Conservation (phyloP, 306 rosid genomes). For the Quercus agrifolia region DNA sequence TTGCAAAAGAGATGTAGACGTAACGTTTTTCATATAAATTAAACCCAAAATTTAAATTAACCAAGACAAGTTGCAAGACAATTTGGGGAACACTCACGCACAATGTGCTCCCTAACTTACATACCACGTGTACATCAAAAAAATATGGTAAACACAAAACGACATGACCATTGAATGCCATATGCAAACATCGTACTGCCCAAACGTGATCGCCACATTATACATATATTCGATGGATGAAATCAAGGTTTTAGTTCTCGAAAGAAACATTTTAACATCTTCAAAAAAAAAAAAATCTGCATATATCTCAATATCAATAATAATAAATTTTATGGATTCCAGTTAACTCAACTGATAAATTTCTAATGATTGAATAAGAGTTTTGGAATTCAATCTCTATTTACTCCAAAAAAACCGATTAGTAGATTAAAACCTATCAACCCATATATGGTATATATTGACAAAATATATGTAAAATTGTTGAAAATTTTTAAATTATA, state of each 20-base stretch:
- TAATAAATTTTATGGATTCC: too few species aligned
- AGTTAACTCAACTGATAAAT: too few species aligned
- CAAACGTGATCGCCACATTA: background rate
- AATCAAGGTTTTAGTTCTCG: background rate
- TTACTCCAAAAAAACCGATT: too few species aligned
- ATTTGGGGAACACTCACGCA: background rate
- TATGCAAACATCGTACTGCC: background rate
- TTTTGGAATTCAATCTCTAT: accelerated
- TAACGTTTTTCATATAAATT: too few species aligned
- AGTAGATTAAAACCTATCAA: too few species aligned
- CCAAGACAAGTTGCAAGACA: background rate
- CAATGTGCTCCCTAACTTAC: background rate
- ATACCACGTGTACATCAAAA: background rate
- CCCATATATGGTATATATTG: too few species aligned
- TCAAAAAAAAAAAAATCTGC: too few species aligned
- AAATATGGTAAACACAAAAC: background rate
- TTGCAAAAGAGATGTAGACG: too few species aligned
- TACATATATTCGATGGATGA: background rate
- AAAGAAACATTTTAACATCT: background rate
- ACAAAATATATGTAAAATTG: too few species aligned
- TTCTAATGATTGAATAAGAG: accelerated
- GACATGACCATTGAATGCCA: background rate
- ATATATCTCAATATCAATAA: too few species aligned
- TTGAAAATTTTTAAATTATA: too few species aligned
- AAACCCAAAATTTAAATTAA: background rate